Base-by-base conservation (phyloP, 2,329 filamentous ascomycete species). In the Pseudocercospora eumusae region DNA sequence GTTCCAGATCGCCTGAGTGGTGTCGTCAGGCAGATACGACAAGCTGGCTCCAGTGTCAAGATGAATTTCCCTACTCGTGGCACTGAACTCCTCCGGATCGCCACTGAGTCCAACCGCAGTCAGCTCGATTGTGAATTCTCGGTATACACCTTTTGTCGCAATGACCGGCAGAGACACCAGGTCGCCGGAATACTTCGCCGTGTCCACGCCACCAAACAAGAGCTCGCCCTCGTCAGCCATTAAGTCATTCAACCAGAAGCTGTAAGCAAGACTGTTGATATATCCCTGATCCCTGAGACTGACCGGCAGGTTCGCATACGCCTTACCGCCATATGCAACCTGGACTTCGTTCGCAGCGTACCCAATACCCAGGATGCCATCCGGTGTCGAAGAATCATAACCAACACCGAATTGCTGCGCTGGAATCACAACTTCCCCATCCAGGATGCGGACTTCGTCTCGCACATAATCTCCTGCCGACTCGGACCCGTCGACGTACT, bases 321-420 rank as follows among this genome's bases (percentile, higher is more conserved):
- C 73, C 23, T 74, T 74, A 5, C 82, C 79, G 7, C 80, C 83
- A 64, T 84, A 80, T 55, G 82, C 82, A 47, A 89, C 85, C 69
- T 88, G 85, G 13, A 89, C 90, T 77, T 96, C 93, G 74, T 96
- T 95, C 63, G 82, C 74, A 0, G 83, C 74, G 75, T 96, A 96
- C 6, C 93, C 93, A 64, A 97, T 89, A 21, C 93, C 93, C 23
- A 97, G 76, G 40, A 97, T 91, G 42, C 91, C 91, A 74, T 95
- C 74, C 31, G 71, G 61, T 5, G 83, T 86, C 42, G 71, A 78
- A 2, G 84, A 86, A 0, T 67, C 72, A 72, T 92, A 91, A 36
- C 89, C 90, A 63, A 92, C 80, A 65, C 89, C 90, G 69, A 93
- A 91, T 70, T 92, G 88, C 59, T 92, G 77, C 59, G 78, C 75